These are phyloP conservation scores for Boechera stricta DNA, from an alignment of 345 rosid species.

Conservation along the genomic window DNA sequence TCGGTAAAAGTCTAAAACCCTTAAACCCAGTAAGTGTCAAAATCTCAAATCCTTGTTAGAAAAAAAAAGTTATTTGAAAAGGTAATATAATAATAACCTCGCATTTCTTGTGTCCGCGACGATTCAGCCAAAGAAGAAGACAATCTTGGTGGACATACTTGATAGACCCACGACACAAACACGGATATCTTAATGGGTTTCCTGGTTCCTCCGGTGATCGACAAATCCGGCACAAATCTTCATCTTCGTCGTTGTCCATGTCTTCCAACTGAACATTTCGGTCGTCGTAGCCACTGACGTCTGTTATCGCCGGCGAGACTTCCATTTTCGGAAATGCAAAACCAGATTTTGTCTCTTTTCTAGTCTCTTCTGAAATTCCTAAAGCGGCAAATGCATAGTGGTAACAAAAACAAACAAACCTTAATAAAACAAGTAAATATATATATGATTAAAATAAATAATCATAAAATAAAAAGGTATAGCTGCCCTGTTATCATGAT, in stretches of 20 bases:
- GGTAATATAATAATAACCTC: conserved; percentile 15
- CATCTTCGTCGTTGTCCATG: conserved; percentile 11
- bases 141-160: conserved; percentile 39
- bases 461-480: background rate
- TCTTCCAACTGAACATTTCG: background rate
- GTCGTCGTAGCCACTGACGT: too few relatives aligned
- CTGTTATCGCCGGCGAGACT: background rate
- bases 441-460: background rate
- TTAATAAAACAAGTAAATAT: background rate
- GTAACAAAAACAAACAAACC: background rate
- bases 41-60: background rate
- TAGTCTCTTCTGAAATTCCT: background rate
- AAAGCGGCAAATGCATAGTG: conserved; percentile 17
- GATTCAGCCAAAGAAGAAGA: conserved; percentile 38
- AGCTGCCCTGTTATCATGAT: background rate
- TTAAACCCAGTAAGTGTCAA: conserved; percentile 2
- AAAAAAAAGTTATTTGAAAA: background rate
- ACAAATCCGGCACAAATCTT: conserved; percentile 34
- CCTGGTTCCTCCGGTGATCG: conserved; percentile 33
- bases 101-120: conserved; percentile 19
- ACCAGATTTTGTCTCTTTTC: background rate
- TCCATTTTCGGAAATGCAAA: conserved; percentile 9
- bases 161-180: conserved; percentile 39
- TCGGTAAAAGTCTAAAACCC: background rate
- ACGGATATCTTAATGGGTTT: conserved; percentile 37